These are phyloP conservation scores for Vigna angularis DNA, from an alignment of 306 rosid species.

Conservation along the genomic window DNA sequence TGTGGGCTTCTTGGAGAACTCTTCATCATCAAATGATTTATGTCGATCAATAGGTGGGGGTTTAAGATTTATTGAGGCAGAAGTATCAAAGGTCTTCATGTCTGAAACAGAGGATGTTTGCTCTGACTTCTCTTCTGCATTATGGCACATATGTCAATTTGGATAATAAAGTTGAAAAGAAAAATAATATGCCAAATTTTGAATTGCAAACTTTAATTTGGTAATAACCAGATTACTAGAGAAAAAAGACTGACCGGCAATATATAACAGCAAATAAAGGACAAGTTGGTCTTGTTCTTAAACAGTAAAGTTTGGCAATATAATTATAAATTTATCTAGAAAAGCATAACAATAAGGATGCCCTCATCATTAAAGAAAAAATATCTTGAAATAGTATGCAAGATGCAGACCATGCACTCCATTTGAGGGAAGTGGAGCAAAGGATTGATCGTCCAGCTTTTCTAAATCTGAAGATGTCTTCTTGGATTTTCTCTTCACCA, in stretches of 20 bases:
- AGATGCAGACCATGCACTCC: conserved; percentile 73
- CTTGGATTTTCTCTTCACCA: conserved; percentile 78
- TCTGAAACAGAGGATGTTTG: conserved; percentile 64
- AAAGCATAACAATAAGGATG: conserved; percentile 20
- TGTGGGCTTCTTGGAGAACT: conserved; percentile 65
- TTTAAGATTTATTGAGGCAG: conserved; percentile 73
- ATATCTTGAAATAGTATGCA: conserved; percentile 35
- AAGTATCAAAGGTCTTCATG: conserved; percentile 64
- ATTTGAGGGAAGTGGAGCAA: conserved; percentile 64
- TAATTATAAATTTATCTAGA: conserved; percentile 19
- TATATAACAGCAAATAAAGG: neutral
- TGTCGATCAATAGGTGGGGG: conserved; percentile 92
- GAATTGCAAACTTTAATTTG: conserved; percentile 30
- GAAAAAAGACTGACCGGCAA: conserved; percentile 8
- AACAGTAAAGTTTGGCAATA: conserved; percentile 15
- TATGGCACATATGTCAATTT: conserved; percentile 39
- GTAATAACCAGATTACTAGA: conserved; percentile 29
- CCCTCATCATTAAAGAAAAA: neutral
- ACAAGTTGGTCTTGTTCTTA: conserved; percentile 1
- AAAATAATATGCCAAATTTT: conserved; percentile 25
- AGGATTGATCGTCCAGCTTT: conserved; percentile 68
- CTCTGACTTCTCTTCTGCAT: conserved; percentile 77
- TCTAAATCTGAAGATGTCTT: conserved; percentile 74
- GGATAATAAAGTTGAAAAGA: conserved; percentile 20
- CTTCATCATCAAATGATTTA: conserved; percentile 85